Conservation (phyloP, 1,284 basidiomycete species). For the Hemileia vastatrix region DNA sequence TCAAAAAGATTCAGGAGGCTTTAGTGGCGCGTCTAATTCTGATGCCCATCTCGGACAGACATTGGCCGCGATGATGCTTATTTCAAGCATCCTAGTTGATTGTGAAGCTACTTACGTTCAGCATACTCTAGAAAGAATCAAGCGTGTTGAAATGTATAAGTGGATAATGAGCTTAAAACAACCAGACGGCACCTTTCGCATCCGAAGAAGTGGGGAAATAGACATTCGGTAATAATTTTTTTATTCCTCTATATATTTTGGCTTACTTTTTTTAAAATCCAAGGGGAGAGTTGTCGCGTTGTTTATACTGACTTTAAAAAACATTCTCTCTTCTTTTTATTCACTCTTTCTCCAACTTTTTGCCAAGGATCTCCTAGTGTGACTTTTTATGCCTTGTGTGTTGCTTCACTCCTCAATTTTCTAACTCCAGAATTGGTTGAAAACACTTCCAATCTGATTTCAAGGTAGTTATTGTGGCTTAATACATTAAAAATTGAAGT, state of each 20-base stretch:
- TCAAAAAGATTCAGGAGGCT: conserved; percentile 35
- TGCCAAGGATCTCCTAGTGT: conserved; percentile 49
- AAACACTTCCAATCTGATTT: conserved; percentile 49
- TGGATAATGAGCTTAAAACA: conserved; percentile 93
- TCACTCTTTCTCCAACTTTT: not conserved
- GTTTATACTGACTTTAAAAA: no score
- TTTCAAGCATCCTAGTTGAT: conserved; percentile 37
- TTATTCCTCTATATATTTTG: no score
- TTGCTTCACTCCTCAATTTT: conserved; percentile 64
- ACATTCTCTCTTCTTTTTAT: not conserved
- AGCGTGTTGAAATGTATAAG: conserved; percentile 66
- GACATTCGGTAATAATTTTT: conserved; percentile 62
- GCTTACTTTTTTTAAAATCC: no score
- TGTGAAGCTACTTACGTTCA: conserved; percentile 20
- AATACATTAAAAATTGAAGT: no score
- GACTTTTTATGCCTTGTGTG: conserved; percentile 63
- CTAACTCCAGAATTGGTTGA: conserved; percentile 76
- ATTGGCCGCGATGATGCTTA: conserved; percentile 38
- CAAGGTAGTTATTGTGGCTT: conserved; percentile 41
- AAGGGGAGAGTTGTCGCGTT: no score
- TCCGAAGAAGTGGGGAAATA: conserved; percentile 77
- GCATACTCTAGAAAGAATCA: conserved; percentile 76
- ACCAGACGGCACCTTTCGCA: conserved; percentile 85
- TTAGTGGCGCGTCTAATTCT: conserved; percentile 42
- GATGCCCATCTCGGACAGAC: conserved; percentile 41